Base-by-base conservation (phyloP, 805 yeast species). In the Brettanomyces nanus region DNA sequence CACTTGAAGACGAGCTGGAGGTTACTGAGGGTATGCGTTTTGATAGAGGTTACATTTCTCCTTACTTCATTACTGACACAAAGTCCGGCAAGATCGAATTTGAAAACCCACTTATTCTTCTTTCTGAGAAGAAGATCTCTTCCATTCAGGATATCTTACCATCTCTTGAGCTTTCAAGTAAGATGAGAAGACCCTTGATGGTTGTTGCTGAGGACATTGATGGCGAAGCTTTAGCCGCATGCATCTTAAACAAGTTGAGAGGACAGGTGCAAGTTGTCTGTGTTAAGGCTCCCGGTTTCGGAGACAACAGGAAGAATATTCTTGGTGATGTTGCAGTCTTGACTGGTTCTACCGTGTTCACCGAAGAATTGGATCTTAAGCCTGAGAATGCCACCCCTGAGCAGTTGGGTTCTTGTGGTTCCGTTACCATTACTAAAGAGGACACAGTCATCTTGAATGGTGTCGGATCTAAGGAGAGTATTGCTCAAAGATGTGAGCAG, bases 21-120 rank as follows among this genome's bases (percentile, higher is more conserved):
- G 94, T 90, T 44, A 92, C 89, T 46, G 97, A 90, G 70, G 98
- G 98, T 68, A 86, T 90, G 95, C 80, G 90, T 68, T 90, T 92
- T 59, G 96, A 87, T 69, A 85, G 97, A 59, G 97, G 97, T 53
- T 92, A 75, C 74, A 85, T 90, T 58, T 85, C 95, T 32, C 97
- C 97, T 34, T 89, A 92, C 72, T 90, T 90, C 65, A 86, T 89
- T 66, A 86, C 96, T 51, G 87, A 89, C 62, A 75, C 95, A 57
- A 92, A 87, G 70, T 71, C 65, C 9, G 95, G 92, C 57, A 92
- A 90, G 71, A 94, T 85, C 42, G 97, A 89, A 69, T 84, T 90
- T 48, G 95, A 86, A 68, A 85, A 84, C 66, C 97, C 98, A 44
- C 71, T 92, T 59, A 51, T 92, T 41, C 70, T 92, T 56, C 71